Percentiles rank a stretch among this genome's conserved stretches.
Evolutionary conservation across 2,329 filamentous ascomycete species (phyloP).

Genomic region (Pyricularia sp.): DNA sequence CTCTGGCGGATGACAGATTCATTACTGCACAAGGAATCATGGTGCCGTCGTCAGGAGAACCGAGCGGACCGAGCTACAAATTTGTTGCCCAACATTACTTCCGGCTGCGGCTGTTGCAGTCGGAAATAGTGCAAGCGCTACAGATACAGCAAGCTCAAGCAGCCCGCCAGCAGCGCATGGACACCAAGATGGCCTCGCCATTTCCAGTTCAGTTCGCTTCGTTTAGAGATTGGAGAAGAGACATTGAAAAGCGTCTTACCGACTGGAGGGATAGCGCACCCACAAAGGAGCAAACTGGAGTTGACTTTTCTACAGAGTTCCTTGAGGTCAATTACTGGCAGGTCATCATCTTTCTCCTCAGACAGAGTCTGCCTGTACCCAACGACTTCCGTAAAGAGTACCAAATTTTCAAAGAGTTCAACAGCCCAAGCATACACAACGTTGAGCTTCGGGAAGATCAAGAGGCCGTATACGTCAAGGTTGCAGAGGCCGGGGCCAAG

Average conservation of each 20-base stretch:
- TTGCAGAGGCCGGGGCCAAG: conserved; percentile 89
- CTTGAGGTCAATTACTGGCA: conserved; percentile 97
- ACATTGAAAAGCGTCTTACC: conserved; percentile 73
- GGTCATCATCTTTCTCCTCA: conserved; percentile 89
- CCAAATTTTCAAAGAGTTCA: conserved; percentile 53
- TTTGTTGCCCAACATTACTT: conserved; percentile 89
- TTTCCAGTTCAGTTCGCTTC: conserved; percentile 78
- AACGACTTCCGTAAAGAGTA: conserved; percentile 75
- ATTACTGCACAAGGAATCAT: conserved; percentile 68
- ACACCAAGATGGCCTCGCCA: conserved; percentile 70
- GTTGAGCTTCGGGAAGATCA: conserved; percentile 69
- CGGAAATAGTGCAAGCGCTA: conserved; percentile 87
- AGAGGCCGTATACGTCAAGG: conserved; percentile 85
- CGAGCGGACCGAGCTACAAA: conserved; percentile 71
- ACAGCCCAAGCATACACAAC: conserved; percentile 52
- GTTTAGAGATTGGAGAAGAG: conserved; percentile 79
- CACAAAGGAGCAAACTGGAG: conserved; percentile 68
- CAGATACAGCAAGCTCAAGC: conserved; percentile 85
- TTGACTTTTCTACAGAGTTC: conserved; percentile 83
- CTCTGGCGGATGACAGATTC: conserved; percentile 70
- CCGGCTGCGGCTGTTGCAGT: conserved; percentile 77
- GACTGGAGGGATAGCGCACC: conserved; percentile 85
- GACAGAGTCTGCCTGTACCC: conserved; percentile 81
- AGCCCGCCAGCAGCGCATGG: conserved; percentile 64
- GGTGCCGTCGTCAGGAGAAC: conserved; percentile 43